Evolutionary conservation across 2,329 filamentous ascomycete species (phyloP), one percentile per base, ranked within the genome.

Genomic region (Rachicladosporium sp.): DNA sequence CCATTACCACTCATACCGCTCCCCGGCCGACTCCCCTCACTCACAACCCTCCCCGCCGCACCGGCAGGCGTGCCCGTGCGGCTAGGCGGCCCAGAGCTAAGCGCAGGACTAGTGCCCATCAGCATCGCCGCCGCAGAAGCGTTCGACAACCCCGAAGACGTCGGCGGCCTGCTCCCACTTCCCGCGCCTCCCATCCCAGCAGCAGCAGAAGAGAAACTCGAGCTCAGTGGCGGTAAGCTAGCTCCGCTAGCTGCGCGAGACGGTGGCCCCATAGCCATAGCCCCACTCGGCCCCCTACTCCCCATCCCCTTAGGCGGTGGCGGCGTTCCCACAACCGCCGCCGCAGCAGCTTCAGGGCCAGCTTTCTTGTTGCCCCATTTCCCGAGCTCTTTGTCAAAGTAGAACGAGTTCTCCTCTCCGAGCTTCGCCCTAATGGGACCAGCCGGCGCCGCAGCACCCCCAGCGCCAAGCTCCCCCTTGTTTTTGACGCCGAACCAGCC

Each of bases 361-460:
- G 80, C 80, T 58, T 94, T 95, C 69, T 95, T 95, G 68, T 98
- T 96, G 58, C 98, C 72, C 93, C 93, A 98, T 58, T 91, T 87
- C 68, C 93, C 93, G 38, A 94, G 73, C n/a, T 95, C 84, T 2
- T 87, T 82, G 56, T 98, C 91, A 54, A 91, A 98, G 50, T 89
- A 81, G 61, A 98, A 95, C 34, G 79, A 86, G 60, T 78, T 94
- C 55, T 91, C 78, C 61, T 98, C 93, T 45, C 89, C 93, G 6
- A 98, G 74, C 55, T 98, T 98, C 46, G 93, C 91, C 51, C 76
- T 78, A 59, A 95, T 84, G n/a, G 88, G 76, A n/a, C 63, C 65
- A 27, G 23, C 23, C 3, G 63, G 63, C n/a, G 64, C 48, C 23
- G 23, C 5, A 27, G 23, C 23, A 4, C 23, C 23, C 4, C 23